Base-by-base conservation (phyloP, 176 grass and related monocot species). In the Dactylis glomerata region DNA sequence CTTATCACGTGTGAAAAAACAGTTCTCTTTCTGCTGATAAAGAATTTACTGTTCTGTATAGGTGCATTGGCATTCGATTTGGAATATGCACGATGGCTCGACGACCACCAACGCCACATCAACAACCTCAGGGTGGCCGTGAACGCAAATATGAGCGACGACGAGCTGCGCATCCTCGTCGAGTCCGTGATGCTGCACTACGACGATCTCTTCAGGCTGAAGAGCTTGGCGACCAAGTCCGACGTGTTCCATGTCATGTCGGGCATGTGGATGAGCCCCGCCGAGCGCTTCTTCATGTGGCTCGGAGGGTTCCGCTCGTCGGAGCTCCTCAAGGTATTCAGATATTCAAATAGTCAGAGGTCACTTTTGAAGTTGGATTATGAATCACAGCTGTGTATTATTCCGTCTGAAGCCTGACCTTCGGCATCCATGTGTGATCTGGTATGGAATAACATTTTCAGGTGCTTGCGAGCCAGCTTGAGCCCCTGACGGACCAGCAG, bases 261-360 rank as follows among this genome's bases (percentile, higher is more conserved):
- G 0, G 96, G 93, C 47, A 99, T 99, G 96, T 99, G 96, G 96
- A 45, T 89, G 44, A 89, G 87, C 74, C 96, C 96, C 0, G 96
- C 91, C 1, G 96, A 99, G 82, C 90, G 96, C 2, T 94, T 94
- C 75, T 99, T 99, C 86, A 96, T 99, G 96, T 99, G 93, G 96
- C 83, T 99, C 12, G 96, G 96, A 13, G 96, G 91, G 20, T 95
- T 96, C 75, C 91, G 93, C 2, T 89, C 96, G 8, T 98, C 96
- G 22, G 96, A 98, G 42, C 86, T 98, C 32, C 85, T 98, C 20
- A 92, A 90, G 91, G 93, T 91, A 65, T 13, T 15, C 6, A 15
- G 0, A 13, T 13, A 11, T n/a, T n/a, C 0, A 7, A 7, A 40
- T 40, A 13, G 33, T 50, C 10, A 44, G n/a, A n/a, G n/a, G 49